Base-by-base conservation (phyloP, 2,329 filamentous ascomycete genomes). In the Acrocalymma vagum region DNA sequence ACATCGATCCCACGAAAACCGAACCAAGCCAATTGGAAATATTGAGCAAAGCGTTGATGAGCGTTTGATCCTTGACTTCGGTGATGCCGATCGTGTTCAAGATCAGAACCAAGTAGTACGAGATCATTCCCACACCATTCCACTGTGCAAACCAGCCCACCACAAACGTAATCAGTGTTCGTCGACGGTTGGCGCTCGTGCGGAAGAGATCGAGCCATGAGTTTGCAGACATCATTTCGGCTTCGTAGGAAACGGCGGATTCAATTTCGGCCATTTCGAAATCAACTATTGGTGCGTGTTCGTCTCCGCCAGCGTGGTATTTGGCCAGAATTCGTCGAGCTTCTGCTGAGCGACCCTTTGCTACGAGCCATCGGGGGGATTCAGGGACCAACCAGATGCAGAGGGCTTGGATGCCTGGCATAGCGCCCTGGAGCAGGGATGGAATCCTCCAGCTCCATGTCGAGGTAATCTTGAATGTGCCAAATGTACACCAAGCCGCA, bases 351-450 rank as follows among this genome's bases (percentile, higher is more conserved):
- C 76, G 73, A 27, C 78, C 77, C 18, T 79, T 73, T 38, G 73
- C 72, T 33, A 81, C 75, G 11, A 83, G 67, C 80, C 80, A 84
- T 45, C 83, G 74, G 1, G 83, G 83, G 1, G 77, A 82, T 48
- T 86, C 84, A 0, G 83, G 82, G 5, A 82, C 72, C 31, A 57
- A 60, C 52, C 51, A 61, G 18, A 63, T 49, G 38, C 52, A 64
- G 8, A 63, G 38, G 13, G 81, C 68, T 46, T 79, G 72, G 60
- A 70, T 56, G 10, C 73, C 43, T 2, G 55, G 53, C 4, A 73
- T 73, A 3, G 74, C 42, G 21, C 73, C 71, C 49, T 83, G 81
- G 2, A 83, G 51, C 8, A 81, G 66, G 2, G 76, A 78, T 0
- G 80, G 81, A 13, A 80, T 71, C 29, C 77, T 69, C 79, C 62